A percentile compares a stretch with the other conserved stretches of the same genome.
Conservation (phyloP, 768 basidiomycete species). For the Lentinula edodes region DNA sequence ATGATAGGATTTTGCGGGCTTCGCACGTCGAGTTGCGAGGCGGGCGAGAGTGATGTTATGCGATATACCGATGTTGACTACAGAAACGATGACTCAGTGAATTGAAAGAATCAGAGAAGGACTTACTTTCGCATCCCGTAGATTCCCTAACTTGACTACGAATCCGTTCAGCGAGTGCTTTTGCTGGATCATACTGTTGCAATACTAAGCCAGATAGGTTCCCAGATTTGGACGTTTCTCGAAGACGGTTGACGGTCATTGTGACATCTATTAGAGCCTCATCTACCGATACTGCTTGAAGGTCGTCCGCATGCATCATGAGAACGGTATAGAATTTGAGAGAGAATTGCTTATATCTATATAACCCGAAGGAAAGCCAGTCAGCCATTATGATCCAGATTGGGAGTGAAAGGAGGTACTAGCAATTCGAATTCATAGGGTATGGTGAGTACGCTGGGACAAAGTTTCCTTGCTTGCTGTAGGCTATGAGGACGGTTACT, state of each 20-base stretch:
- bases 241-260: slow-evolving; percentile 41
- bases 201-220: slow-evolving; percentile 13
- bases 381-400: background rate
- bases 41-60: slow-evolving; percentile 92
- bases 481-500: slow-evolving; percentile 37
- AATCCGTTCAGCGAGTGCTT: slow-evolving; percentile 76
- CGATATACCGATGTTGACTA: slow-evolving; percentile 89
- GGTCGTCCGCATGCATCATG: slow-evolving; percentile 83
- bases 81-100: background rate
- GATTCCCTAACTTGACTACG: slow-evolving; percentile 67
- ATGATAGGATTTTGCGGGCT: slow-evolving; percentile 85
- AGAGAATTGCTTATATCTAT: slow-evolving; percentile 79
- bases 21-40: slow-evolving; percentile 85
- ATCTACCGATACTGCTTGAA: slow-evolving; percentile 95
- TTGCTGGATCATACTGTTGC: slow-evolving; percentile 49
- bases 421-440: slow-evolving; percentile 93
- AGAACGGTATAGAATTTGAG: slow-evolving; percentile 90
- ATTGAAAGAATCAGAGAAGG: background rate
- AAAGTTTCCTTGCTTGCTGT: slow-evolving; percentile 73
- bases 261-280: slow-evolving; percentile 93
- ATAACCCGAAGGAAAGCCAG: background rate
- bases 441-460: slow-evolving; percentile 67
- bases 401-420: slow-evolving; percentile 11
- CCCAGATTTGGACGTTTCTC: slow-evolving; percentile 19
- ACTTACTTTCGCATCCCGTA: slow-evolving; percentile 81